A percentile compares a stretch with the other conserved stretches of the same genome.
phyloP scores from a whole-genome alignment of 2,329 filamentous ascomycete genomes.

The Torrubiellomyces zombiae region DNA sequence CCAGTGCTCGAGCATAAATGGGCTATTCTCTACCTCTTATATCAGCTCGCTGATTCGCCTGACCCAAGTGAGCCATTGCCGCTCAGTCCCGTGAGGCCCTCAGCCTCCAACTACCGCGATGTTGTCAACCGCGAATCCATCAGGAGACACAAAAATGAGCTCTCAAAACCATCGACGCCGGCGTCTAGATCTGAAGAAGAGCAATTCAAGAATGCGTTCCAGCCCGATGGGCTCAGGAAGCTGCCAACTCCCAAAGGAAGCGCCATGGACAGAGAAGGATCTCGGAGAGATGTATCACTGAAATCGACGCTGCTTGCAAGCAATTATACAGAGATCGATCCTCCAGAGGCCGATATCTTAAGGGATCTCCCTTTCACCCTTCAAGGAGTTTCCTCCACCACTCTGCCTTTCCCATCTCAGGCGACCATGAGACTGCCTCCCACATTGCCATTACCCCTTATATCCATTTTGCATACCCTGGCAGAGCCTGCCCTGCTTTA shows the following conservation, averaged over 20 bases:
- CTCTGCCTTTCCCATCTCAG: slow-evolving; percentile 57
- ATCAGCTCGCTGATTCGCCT: slow-evolving; percentile 59
- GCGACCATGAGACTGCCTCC: slow-evolving; percentile 59
- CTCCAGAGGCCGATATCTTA: slow-evolving; percentile 49
- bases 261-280: slow-evolving; percentile 18
- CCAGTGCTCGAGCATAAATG: slow-evolving; percentile 92
- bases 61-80: slow-evolving; percentile 35
- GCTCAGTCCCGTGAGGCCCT: slow-evolving; percentile 24
- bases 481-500: slow-evolving; percentile 93
- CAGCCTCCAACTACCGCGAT: slow-evolving; percentile 20
- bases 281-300: slow-evolving; percentile 33
- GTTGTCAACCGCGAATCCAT: slow-evolving; percentile 19
- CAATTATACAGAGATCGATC: slow-evolving; percentile 39
- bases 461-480: slow-evolving; percentile 75
- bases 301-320: slow-evolving; percentile 41
- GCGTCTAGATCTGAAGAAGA: slow-evolving; percentile 27
- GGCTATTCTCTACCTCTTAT: slow-evolving; percentile 84
- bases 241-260: slow-evolving; percentile 23
- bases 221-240: slow-evolving; percentile 32
- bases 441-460: slow-evolving; percentile 65
- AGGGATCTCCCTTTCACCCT: slow-evolving; percentile 83
- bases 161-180: slow-evolving; percentile 18
- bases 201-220: slow-evolving; percentile 34
- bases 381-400: slow-evolving; percentile 78
- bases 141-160: slow-evolving; percentile 20